Conservation (phyloP, 352 stramenopile species). For the Blastocystis sp. region DNA sequence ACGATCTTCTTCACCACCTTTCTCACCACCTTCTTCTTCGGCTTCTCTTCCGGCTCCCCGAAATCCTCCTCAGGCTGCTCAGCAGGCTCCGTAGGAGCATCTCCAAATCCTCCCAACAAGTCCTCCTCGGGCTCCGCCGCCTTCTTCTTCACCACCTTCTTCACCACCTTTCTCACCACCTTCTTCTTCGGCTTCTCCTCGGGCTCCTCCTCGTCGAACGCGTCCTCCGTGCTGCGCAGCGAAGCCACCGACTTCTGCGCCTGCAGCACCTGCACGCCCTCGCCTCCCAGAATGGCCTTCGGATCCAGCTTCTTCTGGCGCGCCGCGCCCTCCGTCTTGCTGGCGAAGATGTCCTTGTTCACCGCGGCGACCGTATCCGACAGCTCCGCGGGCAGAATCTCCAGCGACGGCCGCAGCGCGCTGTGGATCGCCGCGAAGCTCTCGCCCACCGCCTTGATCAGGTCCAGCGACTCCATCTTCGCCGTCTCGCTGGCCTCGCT, state of each 20-base stretch:
- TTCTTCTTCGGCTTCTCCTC: constrained; percentile 56
- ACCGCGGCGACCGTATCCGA: background rate
- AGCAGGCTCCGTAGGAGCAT: background rate
- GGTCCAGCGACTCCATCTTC: constrained; percentile 23
- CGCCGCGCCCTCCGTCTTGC: background rate
- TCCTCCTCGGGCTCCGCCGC: constrained; percentile 6
- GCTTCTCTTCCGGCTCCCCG: constrained; percentile 18
- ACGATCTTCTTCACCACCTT: constrained; percentile 42
- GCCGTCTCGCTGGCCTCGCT: background rate
- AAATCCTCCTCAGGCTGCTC: background rate
- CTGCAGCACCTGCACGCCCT: background rate
- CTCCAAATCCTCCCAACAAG: background rate
- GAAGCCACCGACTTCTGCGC: constrained; percentile 30
- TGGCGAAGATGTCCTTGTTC: constrained; percentile 24
- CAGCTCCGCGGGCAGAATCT: constrained; percentile 5
- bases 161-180: constrained; percentile 44
- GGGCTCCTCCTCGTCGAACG: background rate
- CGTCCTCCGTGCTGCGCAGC: background rate
- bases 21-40: constrained; percentile 47
- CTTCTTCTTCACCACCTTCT: constrained; percentile 55
- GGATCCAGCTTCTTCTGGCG: constrained; percentile 32
- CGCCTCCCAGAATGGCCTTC: constrained; percentile 22
- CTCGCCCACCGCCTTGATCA: constrained; percentile 40
- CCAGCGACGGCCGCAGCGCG: background rate
- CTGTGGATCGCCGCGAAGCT: background rate